Conservation (phyloP, 129 eudicot genomes). For the Lactuca saligna region DNA sequence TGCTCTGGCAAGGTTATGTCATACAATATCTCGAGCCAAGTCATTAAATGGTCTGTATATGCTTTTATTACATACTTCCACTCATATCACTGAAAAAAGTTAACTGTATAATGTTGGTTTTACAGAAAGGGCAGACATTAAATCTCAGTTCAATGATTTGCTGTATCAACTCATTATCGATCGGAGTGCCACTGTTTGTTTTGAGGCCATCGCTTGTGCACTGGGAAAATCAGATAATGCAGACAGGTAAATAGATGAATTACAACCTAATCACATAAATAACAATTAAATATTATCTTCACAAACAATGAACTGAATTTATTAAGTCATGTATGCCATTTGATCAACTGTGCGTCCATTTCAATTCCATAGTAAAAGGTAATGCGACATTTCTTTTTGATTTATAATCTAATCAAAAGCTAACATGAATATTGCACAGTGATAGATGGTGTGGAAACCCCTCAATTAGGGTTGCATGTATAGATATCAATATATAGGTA, state of each 20-base stretch:
- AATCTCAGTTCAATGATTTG: constrained; percentile 73
- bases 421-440: neutral
- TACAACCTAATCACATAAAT: constrained; percentile 3
- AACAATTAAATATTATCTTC: neutral
- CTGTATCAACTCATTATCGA: constrained; percentile 96
- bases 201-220: constrained; percentile 91
- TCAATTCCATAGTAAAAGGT: neutral
- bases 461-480: too few relatives aligned
- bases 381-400: neutral
- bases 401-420: neutral
- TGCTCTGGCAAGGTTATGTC: constrained; percentile 91
- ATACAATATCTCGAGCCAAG: constrained; percentile 85
- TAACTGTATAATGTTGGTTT: neutral
- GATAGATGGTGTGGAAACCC: neutral
- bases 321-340: neutral
- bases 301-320: neutral
- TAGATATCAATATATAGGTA: too few relatives aligned
- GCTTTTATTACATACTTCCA: constrained; percentile 12
- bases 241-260: constrained; percentile 61
- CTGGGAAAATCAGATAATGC: constrained; percentile 82
- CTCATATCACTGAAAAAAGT: neutral
- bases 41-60: constrained; percentile 71
- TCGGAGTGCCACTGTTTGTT: constrained; percentile 97
- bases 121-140: constrained; percentile 89
- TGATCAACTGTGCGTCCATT: neutral